Percentiles rank a stretch among this genome's conserved stretches.
phyloP scores from a whole-genome alignment of 2,329 filamentous ascomycete genomes.

The Eutypa lata region DNA sequence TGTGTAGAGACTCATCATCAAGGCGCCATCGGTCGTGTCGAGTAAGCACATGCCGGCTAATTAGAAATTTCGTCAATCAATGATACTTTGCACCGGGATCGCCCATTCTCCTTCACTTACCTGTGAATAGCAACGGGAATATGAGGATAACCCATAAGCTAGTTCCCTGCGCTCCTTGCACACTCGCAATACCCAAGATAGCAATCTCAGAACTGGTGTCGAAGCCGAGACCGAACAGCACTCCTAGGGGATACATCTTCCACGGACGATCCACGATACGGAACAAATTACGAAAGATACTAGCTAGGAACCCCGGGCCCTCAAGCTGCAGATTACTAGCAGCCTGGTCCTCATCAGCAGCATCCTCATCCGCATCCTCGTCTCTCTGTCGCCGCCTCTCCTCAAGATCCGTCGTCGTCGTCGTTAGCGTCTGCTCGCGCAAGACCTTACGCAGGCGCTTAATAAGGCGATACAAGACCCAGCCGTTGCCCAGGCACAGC shows the following conservation, averaged over 20 bases:
- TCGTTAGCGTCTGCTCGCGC: slow-evolving; percentile 31
- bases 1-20: slow-evolving; percentile 94
- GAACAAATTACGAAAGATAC: slow-evolving; percentile 72
- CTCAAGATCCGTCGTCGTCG: too few relatives aligned
- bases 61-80: not conserved
- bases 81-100: too few relatives aligned
- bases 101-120: slow-evolving; percentile 37
- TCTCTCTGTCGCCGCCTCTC: slow-evolving; percentile 12
- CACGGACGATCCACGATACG: slow-evolving; percentile 71
- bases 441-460: slow-evolving; percentile 64
- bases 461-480: slow-evolving; percentile 79
- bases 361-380: slow-evolving; percentile 5
- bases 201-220: slow-evolving; percentile 95
- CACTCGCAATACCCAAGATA: slow-evolving; percentile 81
- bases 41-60: slow-evolving; percentile 89
- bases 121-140: slow-evolving; percentile 85
- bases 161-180: slow-evolving; percentile 82
- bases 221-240: slow-evolving; percentile 89
- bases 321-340: slow-evolving; percentile 64
- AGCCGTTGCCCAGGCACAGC: slow-evolving; percentile 78
- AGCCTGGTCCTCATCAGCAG: slow-evolving; percentile 26
- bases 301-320: slow-evolving; percentile 72
- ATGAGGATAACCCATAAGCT: slow-evolving; percentile 92
- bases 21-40: slow-evolving; percentile 86
- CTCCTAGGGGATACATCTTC: slow-evolving; percentile 63